phyloP scores from a whole-genome alignment of 2,329 filamentous ascomycete genomes.

The Chalaropsis ovoidea region DNA sequence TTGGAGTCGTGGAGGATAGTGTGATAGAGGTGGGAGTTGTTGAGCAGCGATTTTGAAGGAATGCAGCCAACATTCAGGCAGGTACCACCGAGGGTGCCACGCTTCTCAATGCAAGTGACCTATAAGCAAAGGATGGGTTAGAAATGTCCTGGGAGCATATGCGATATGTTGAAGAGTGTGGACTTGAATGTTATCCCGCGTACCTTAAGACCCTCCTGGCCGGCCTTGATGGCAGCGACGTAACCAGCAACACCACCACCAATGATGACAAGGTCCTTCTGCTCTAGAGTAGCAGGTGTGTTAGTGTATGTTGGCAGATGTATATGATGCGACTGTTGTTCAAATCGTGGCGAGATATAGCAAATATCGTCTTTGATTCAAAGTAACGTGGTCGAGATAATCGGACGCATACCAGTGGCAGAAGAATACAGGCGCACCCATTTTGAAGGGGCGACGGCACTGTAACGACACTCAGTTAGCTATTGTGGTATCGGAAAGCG shows the following conservation, averaged over 20 bases:
- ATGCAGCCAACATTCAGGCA: constrained; percentile 99
- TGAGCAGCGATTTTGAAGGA: constrained; percentile 96
- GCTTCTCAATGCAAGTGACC: constrained; percentile 98
- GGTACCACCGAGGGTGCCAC: constrained; percentile 85
- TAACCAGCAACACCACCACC: constrained; percentile 97
- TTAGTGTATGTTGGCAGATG: constrained; percentile 33
- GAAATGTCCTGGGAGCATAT: not conserved
- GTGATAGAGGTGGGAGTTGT: constrained; percentile 98
- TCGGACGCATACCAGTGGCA: constrained; percentile 41
- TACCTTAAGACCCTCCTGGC: constrained; percentile 94
- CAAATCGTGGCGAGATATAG: too few relatives aligned
- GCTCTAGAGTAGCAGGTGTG: constrained; percentile 45
- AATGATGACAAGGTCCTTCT: constrained; percentile 95
- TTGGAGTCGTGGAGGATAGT: constrained; percentile 95
- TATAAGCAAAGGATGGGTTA: constrained; percentile 33
- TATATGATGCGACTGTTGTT: not conserved
- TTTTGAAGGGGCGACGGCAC: constrained; percentile 33
- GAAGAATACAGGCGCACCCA: constrained; percentile 52
- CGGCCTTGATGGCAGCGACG: constrained; percentile 97
- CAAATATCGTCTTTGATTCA: too few relatives aligned
- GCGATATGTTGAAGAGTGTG: not conserved
- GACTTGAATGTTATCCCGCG: constrained; percentile 23
- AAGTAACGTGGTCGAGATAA: not conserved
- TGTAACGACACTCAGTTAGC: constrained; percentile 14
- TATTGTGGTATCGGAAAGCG: not conserved